Base-by-base conservation (phyloP, 805 yeast species). In the Yamadazyma olivae region DNA sequence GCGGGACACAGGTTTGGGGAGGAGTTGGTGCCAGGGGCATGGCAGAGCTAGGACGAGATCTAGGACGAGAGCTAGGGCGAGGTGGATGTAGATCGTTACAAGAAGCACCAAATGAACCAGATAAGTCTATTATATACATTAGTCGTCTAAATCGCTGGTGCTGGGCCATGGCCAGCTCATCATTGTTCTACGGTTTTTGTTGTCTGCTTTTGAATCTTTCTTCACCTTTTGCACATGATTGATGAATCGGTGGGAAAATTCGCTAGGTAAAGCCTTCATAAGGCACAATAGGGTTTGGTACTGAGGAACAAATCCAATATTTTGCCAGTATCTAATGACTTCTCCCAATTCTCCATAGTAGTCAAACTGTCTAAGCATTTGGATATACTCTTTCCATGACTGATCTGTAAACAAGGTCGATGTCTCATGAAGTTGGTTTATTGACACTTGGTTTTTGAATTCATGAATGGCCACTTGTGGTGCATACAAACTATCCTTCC, bases 401-500 rank as follows among this genome's bases (percentile, higher is more conserved):
- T 53, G 52, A 29, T 69, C 67, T 4, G 67, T 57, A 0, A 85
- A 83, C 24, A 54, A 57, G 0, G 76, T 32, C 16, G 36, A 32
- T 9, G 29, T 56, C 44, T n/a, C 56, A 15, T 15, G n/a, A 5
- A 21, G 24, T 32, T 9, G 38, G 47, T 48, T 34, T 27, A 3
- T 29, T 27, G 28, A 46, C 4, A 54, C 68, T 27, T 72, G 58
- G 1, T 67, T 63, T 38, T 75, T 69, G 54, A 81, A 75, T 50
- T 81, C 85, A 25, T 64, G 69, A 2, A 79, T 64, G 0, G 84
- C 79, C 17, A 78, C 63, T 45, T 81, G 86, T 1, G 81, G 64
- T 0, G 89, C 84, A 35, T 59, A 72, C 8, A 36, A 19, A 2
- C 32, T 30, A 8, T 31, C 23, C 9, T 29, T 18, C 40, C 40